Base-by-base conservation (phyloP, 2,329 filamentous ascomycete genomes). In the Talaromyces sp. region DNA sequence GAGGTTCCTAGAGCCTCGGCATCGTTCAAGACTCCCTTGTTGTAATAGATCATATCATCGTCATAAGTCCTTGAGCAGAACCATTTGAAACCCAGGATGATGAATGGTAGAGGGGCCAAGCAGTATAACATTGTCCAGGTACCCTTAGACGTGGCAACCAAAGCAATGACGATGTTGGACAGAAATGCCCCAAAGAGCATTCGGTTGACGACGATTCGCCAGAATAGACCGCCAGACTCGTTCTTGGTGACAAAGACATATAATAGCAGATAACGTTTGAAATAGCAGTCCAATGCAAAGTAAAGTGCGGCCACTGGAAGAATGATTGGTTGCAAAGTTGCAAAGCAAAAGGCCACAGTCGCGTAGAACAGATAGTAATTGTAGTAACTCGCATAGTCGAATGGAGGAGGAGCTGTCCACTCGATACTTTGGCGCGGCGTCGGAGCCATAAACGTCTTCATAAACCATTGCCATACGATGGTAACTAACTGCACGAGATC, bases 201-300 rank as follows among this genome's bases (percentile, higher is more conserved):
- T n/a, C 95, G 90, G 77, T 99, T 99, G 83, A 92, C 96, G 7
- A 98, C 77, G 1, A 93, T 87, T 19, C 92, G 88, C 95, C 95
- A 99, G 75, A 92, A 97, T 75, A 90, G 87, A 60, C 95, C 95
- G 9, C 93, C 95, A 0, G 93, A 97, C 75, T 99, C 95, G 33
- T 90, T 97, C 82, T 98, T 99, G 56, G 95, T 99, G 69, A 96
- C 86, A 74, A 97, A 98, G 69, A 97, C 90, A 78, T 99, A 97
- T 69, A 98, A 85, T 45, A 98, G 81, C 54, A 97, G 83, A 74
- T 99, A 99, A 80, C 98, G 98, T 85, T 97, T 97, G 74, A 98
- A 83, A 79, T 90, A 92, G 4, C 89, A 89, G 76, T 99, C 95
- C 60, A 99, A 82, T 61, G 83, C 81, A 76, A 98, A 98, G 83